Percentiles rank a stretch among this genome's conserved stretches.
These are phyloP conservation scores for Blastobotrys illinoisensis DNA, from an alignment of 1,139 yeast species.

Conservation along the genomic window DNA sequence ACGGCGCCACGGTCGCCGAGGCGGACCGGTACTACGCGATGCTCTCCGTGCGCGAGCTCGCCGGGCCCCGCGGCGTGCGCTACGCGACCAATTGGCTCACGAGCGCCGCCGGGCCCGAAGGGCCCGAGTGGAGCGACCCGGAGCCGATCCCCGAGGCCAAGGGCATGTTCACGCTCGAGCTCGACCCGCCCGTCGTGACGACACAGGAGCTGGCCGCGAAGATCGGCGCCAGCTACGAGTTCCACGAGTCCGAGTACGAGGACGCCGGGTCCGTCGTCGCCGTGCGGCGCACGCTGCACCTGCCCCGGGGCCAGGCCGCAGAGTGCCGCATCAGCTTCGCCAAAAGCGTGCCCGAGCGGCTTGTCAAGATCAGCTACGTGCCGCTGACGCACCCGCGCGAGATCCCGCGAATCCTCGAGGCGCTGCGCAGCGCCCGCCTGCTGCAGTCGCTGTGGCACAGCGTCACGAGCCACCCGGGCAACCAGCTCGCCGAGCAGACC, in stretches of 20 bases:
- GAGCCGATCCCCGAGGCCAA: slow-evolving; percentile 23
- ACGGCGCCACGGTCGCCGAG: background rate
- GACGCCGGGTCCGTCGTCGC: background rate
- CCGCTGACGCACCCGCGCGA: slow-evolving; percentile 32
- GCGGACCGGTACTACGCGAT: slow-evolving; percentile 5
- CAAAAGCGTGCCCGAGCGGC: slow-evolving; percentile 27
- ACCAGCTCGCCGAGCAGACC: background rate
- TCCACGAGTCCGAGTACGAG: background rate
- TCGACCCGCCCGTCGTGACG: slow-evolving; percentile 31
- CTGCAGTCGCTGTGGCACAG: slow-evolving; percentile 17
- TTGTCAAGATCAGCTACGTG: slow-evolving; percentile 28
- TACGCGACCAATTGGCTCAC: slow-evolving; percentile 27
- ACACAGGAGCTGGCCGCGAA: slow-evolving; percentile 23
- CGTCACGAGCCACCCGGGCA: slow-evolving; percentile 2
- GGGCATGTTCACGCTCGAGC: slow-evolving; percentile 29
- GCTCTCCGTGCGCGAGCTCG: background rate
- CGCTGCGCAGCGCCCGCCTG: slow-evolving; percentile 16
- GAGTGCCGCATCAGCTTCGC: slow-evolving; percentile 24
- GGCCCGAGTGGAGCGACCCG: slow-evolving; percentile 24
- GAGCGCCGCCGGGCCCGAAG: slow-evolving; percentile 13
- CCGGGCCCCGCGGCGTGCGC: slow-evolving; percentile 12
- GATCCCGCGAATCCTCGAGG: slow-evolving; percentile 19
- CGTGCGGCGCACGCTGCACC: slow-evolving; percentile 11
- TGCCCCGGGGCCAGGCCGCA: slow-evolving; percentile 15
- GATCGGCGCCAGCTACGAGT: slow-evolving; percentile 18